phyloP scores from a whole-genome alignment of 2,329 filamentous ascomycete genomes.

The Trichophyton simii region DNA sequence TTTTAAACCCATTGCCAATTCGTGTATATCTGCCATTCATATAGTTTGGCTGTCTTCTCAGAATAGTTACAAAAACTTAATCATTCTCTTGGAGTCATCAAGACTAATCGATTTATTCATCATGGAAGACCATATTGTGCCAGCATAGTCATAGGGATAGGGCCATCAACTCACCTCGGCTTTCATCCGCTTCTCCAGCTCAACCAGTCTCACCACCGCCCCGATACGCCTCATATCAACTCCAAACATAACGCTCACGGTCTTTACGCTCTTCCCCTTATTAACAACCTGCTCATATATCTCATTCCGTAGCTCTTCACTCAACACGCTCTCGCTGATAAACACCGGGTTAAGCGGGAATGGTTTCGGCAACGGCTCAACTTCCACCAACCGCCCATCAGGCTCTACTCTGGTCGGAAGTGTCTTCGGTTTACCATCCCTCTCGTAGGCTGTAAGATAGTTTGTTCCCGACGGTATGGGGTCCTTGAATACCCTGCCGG shows the following conservation, averaged over 20 bases:
- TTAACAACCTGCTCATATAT: conserved; percentile 58
- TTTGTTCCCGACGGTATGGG: conserved; percentile 42
- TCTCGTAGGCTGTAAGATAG: conserved; percentile 44
- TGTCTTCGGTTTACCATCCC: no score
- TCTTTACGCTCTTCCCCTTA: conserved; percentile 57
- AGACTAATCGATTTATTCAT: conserved; percentile 97
- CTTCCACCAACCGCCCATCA: no score
- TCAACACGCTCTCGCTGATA: conserved; percentile 58
- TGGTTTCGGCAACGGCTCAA: conserved; percentile 33
- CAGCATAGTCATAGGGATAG: no score
- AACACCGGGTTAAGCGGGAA: conserved; percentile 67
- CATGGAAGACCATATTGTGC: conserved; percentile 29
- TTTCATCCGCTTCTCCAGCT: conserved; percentile 69
- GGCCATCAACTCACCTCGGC: conserved; percentile 51
- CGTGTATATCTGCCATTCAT: not conserved
- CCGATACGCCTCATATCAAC: conserved; percentile 75
- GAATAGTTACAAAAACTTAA: conserved; percentile 60
- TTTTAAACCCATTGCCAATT: no score
- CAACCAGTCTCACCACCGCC: conserved; percentile 73
- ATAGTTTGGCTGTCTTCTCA: conserved; percentile 35
- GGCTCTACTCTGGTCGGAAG: no score
- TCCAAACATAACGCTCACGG: conserved; percentile 62
- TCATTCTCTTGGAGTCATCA: conserved; percentile 62
- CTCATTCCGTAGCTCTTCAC: conserved; percentile 57
- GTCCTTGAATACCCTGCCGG: conserved; percentile 37